Evolutionary conservation across 768 basidiomycete genomes (phyloP), one percentile per base, ranked within the genome.

Genomic region (Termitomyces sp.): DNA sequence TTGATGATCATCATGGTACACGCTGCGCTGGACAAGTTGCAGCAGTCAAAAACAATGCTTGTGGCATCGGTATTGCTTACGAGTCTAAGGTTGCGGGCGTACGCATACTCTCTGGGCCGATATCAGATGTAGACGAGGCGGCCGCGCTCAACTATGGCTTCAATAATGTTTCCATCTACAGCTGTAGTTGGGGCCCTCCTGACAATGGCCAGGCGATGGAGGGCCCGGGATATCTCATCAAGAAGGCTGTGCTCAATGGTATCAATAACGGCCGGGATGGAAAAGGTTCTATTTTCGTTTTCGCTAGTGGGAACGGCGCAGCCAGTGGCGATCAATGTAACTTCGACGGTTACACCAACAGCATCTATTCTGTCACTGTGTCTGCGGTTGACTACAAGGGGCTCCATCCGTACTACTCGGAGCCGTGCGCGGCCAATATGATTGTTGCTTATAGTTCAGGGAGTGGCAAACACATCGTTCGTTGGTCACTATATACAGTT

Each of bases 261-360:
- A 84, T 98, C 41, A 88, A 91, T 71, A 88, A 91, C 36, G 97
- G 97, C 2, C 85, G 97, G 48, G 81, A 74, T 30, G 94, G 95
- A 26, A 93, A 91, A 68, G 97, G 97, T 1, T 93, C 91, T 35
- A 80, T 99, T 61, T 98, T 91, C 64, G 97, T 99, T 30, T 99
- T 98, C 68, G 97, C 97, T 4, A 95, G 93, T 56, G 97, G 97
- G 0, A 99, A 99, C 69, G 97, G 97, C 8, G 97, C 93, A 33
- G 82, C 82, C 8, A 81, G 82, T 56, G 93, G 90, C 18, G 97
- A 99, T 69, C 96, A 98, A 71, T 99, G 97, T 78, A 99, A 99
- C 71, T 98, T 99, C 68, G 96, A 98, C 65, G 97, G 97, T 7
- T 99, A 99, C 71, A 99, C 97, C 13, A 99, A 99, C 70, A 93